Base-by-base conservation (phyloP, 495 filamentous ascomycete species). In the Annulohypoxylon bovei region DNA sequence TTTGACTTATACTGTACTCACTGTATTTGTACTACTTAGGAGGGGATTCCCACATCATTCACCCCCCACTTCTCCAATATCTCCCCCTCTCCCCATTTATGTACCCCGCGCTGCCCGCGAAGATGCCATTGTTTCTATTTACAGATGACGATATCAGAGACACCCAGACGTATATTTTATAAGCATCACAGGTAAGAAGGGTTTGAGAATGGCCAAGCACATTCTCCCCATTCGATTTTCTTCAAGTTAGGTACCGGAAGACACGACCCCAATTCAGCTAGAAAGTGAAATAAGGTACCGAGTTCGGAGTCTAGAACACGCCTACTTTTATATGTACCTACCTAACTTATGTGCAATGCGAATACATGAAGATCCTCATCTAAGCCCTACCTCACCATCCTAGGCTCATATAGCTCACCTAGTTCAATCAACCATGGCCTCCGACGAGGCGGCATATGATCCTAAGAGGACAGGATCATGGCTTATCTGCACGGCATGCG, bases 401-500 rank as follows among this genome's bases (percentile, higher is more conserved):
- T 12, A 42, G 2, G 4, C 2, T 42, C 2, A 7, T 7, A 6
- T 1, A 20, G 39, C n/a, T 42, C 20, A 42, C 39, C 5, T 42
- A 42, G 20, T 20, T 6, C 23, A 30, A 30, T 20, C 53, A 40
- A 54, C 23, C 47, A 76, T 76, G 75, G 20, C 59, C 44, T 64
- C 67, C 7, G 47, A 12, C 22, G 40, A 63, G 9, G 35, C 55
- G 7, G 22, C 60, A n/a, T 72, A 75, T 25, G 62, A 73, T n/a
- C 68, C 65, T 1, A 61, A 62, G 30, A 65, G 23, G 12, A 78
- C 76, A 40, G 78, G 75, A 12, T 80, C 88, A 61, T 83, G 89
- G 47, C 80, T 85, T 28, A 82, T 93, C 71, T 93, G 91, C 77
- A 80, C 78, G 6, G 84, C 91, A 4, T 93, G 91, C 74, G 91